Evolutionary conservation across 2,329 filamentous ascomycete genomes (phyloP).

Genomic region (Botryotinia convoluta): DNA sequence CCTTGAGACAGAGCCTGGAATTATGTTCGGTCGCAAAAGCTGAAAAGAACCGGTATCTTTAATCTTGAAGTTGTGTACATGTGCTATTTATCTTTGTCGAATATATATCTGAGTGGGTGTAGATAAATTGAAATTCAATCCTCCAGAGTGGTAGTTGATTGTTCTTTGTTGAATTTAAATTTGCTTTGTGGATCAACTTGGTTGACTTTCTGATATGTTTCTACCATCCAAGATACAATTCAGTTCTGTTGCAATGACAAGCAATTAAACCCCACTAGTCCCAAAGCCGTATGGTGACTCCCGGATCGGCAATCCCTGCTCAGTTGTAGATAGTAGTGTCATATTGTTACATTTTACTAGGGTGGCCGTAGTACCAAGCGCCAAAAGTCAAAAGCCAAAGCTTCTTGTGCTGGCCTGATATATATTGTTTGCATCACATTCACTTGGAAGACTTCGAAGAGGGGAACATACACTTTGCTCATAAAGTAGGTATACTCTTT

Average conservation of each 20-base stretch:
- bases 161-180: slow-evolving; percentile 2
- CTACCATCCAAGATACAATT: slow-evolving; percentile 1
- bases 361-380: background rate
- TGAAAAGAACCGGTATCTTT: background rate
- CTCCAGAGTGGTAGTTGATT: background rate
- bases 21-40: background rate
- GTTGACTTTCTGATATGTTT: slow-evolving; percentile 9
- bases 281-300: background rate
- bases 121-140: background rate
- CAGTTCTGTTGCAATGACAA: slow-evolving; percentile 1
- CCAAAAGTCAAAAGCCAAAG: background rate
- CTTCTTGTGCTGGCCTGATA: background rate
- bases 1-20: background rate
- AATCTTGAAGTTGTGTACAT: background rate
- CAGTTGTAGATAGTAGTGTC: background rate
- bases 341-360: background rate
- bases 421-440: background rate
- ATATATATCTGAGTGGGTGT: background rate
- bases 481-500: background rate
- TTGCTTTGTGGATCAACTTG: slow-evolving; percentile 17
- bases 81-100: background rate
- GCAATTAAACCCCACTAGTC: background rate
- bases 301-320: background rate
- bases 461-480: background rate
- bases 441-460: background rate